phyloP scores from a whole-genome alignment of 768 basidiomycete genomes.

The Lactarius evosmus region DNA sequence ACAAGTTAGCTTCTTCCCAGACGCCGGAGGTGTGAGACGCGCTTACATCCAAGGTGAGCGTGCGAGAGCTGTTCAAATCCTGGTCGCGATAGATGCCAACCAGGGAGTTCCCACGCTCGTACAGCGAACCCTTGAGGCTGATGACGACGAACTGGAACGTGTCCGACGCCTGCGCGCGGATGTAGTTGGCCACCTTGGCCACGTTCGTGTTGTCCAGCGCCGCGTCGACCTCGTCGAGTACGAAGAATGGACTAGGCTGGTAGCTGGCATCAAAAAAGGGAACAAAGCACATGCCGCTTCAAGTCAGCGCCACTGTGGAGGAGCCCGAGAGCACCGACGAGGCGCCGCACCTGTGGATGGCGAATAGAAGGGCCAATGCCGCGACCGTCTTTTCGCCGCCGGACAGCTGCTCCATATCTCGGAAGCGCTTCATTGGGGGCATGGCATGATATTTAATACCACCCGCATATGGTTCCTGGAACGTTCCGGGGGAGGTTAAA shows the following conservation, averaged over 20 bases:
- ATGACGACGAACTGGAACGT: slow-evolving; percentile 96
- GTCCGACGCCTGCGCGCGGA: slow-evolving; percentile 77
- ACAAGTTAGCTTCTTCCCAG: not conserved
- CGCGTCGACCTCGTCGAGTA: slow-evolving; percentile 97
- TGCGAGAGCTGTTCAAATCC: slow-evolving; percentile 87
- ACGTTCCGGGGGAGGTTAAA: slow-evolving; percentile 2
- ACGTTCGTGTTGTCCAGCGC: slow-evolving; percentile 99
- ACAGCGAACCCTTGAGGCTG: slow-evolving; percentile 90
- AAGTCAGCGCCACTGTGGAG: not conserved
- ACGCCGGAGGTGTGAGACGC: not conserved
- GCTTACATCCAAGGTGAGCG: slow-evolving; percentile 85
- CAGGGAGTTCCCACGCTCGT: slow-evolving; percentile 84
- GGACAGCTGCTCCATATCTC: slow-evolving; percentile 98
- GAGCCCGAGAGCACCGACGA: not conserved
- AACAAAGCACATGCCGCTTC: too few relatives aligned
- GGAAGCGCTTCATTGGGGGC: slow-evolving; percentile 99
- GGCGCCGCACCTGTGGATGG: slow-evolving; percentile 77
- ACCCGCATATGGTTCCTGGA: slow-evolving; percentile 74
- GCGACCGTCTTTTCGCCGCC: slow-evolving; percentile 99
- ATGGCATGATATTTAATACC: slow-evolving; percentile 99
- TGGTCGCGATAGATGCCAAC: slow-evolving; percentile 96
- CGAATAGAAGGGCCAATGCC: slow-evolving; percentile 92
- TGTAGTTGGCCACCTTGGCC: slow-evolving; percentile 91
- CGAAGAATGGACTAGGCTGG: slow-evolving; percentile 96
- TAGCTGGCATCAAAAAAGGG: slow-evolving; percentile 56